Evolutionary conservation across 2,329 filamentous ascomycete species (phyloP).

Genomic region (Claviceps arundinis): DNA sequence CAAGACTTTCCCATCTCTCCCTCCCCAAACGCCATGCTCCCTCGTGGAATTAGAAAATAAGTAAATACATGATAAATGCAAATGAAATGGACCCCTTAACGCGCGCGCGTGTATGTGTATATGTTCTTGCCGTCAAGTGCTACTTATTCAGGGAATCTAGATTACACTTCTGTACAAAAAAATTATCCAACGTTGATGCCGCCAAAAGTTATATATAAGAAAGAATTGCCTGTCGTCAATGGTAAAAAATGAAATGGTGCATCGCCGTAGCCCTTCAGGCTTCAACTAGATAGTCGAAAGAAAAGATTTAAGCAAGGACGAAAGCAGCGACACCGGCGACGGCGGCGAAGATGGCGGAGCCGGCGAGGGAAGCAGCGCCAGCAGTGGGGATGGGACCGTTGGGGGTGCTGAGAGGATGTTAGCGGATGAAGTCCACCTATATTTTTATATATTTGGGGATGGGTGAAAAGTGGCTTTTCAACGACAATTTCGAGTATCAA

Average conservation of each 20-base stretch:
- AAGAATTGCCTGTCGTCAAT: constrained; percentile 4
- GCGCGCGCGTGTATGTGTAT: constrained; percentile 11
- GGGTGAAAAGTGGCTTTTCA: rapidly evolving
- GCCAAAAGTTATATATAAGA: constrained; percentile 4
- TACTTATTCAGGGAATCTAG: constrained; percentile 4
- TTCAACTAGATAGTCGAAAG: constrained; percentile 23
- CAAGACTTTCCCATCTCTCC: no score
- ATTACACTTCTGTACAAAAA: constrained; percentile 19
- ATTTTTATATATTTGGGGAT: background rate
- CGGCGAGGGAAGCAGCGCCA: constrained; percentile 38
- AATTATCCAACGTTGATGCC: constrained; percentile 12
- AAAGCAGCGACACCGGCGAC: constrained; percentile 40
- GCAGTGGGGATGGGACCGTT: constrained; percentile 28
- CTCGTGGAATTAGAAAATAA: background rate
- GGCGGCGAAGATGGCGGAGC: constrained; percentile 41
- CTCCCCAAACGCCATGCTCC: background rate
- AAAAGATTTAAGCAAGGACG: constrained; percentile 37
- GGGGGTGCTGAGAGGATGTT: constrained; percentile 10
- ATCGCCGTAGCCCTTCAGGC: constrained; percentile 26
- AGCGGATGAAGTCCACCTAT: background rate
- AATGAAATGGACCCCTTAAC: constrained; percentile 3
- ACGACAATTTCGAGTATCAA: background rate
- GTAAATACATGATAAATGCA: constrained; percentile 8
- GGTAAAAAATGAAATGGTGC: constrained; percentile 9
- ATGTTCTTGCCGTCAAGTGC: constrained; percentile 12